These are phyloP conservation scores for Populus pruinosa DNA, from an alignment of 345 rosid genomes.

Conservation along the genomic window DNA sequence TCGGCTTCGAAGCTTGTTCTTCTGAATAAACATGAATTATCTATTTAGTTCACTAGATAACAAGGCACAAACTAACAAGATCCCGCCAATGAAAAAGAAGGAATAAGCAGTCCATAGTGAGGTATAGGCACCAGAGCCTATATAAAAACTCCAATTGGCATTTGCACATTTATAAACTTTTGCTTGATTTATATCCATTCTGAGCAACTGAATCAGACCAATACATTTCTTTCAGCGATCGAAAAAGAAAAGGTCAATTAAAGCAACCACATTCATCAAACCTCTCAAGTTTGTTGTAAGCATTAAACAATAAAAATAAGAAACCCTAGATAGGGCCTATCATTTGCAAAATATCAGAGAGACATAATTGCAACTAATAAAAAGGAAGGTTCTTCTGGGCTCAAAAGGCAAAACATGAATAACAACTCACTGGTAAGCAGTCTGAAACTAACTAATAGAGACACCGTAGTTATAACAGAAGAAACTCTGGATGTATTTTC, in stretches of 20 bases:
- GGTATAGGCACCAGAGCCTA: background rate
- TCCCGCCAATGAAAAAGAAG: background rate
- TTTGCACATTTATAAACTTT: background rate
- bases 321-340: background rate
- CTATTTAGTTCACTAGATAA: background rate
- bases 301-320: background rate
- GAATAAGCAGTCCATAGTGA: background rate
- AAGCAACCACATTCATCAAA: background rate
- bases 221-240: background rate
- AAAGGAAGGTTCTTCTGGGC: background rate
- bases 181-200: too few relatives aligned
- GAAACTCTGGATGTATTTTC: background rate
- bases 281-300: background rate
- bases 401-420: background rate
- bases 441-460: background rate
- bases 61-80: background rate
- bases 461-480: background rate
- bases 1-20: constrained; percentile 47
- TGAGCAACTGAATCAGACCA: background rate
- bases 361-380: background rate
- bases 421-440: background rate
- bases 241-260: background rate
- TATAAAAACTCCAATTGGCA: background rate
- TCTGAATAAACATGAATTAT: constrained; percentile 29
- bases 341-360: background rate